Evolutionary conservation across 2,329 filamentous ascomycete genomes (phyloP).

Genomic region (Metarhizium anisopliae): DNA sequence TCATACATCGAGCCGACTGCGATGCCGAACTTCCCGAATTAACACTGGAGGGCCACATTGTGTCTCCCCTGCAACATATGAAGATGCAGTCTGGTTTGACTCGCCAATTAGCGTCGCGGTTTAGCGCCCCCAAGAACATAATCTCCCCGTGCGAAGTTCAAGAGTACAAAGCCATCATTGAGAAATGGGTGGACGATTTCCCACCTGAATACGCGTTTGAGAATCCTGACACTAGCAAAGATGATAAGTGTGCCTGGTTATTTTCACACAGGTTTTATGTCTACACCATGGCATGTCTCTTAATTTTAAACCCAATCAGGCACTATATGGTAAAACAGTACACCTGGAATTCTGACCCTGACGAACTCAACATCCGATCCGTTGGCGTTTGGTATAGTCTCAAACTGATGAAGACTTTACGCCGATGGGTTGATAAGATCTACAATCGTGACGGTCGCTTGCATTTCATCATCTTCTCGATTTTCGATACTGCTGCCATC

Average conservation of each 20-base stretch:
- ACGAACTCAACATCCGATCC: constrained; percentile 26
- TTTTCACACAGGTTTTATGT: constrained; percentile 37
- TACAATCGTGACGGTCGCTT: constrained; percentile 38
- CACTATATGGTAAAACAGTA: constrained; percentile 31
- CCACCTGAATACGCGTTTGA: constrained; percentile 30
- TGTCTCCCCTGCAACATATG: constrained; percentile 21
- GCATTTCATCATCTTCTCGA: constrained; percentile 40
- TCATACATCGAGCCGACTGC: constrained; percentile 21
- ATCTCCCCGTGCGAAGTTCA: constrained; percentile 17
- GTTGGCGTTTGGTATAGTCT: constrained; percentile 33
- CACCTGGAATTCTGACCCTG: constrained; percentile 15
- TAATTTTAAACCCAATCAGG: constrained; percentile 37
- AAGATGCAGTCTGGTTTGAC: constrained; percentile 20
- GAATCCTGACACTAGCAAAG: constrained; percentile 30
- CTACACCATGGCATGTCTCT: constrained; percentile 34
- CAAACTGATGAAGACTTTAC: constrained; percentile 29
- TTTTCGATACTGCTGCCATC: constrained; percentile 41
- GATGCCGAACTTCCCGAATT: constrained; percentile 18
- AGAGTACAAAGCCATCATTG: constrained; percentile 20
- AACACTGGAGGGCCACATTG: constrained; percentile 17
- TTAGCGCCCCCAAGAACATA: constrained; percentile 17
- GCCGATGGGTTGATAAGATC: constrained; percentile 31
- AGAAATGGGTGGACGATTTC: constrained; percentile 32
- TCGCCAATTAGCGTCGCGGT: constrained; percentile 14
- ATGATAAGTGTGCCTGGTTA: constrained; percentile 30